Evolutionary conservation across 305 asterid genomes (phyloP).

Genomic region (Solanum hybrid): DNA sequence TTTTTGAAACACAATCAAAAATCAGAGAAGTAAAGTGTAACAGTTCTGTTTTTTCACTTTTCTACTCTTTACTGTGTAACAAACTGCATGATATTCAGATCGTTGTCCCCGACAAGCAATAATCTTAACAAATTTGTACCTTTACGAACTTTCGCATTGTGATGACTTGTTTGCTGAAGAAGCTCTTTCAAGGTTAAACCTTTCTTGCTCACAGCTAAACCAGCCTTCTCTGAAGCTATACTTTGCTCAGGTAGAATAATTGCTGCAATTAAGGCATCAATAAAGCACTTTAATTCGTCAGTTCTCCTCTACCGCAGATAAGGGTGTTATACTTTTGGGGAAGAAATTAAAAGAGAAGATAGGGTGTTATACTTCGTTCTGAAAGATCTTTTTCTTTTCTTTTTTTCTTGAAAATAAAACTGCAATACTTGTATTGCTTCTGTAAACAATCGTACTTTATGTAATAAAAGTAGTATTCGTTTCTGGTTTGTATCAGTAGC

Average conservation of each 20-base stretch:
- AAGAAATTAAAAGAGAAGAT: not conserved
- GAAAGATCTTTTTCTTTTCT: not conserved
- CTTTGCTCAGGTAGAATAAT: constrained; percentile 93
- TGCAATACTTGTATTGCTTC: not conserved
- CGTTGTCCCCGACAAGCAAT: not conserved
- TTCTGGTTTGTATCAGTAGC: not conserved
- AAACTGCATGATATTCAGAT: not conserved
- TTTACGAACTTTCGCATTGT: constrained; percentile 88
- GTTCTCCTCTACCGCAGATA: not conserved
- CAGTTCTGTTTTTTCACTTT: not conserved
- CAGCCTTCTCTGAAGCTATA: constrained; percentile 71
- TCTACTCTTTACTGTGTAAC: not conserved
- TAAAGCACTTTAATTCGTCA: not conserved
- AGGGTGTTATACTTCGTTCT: not conserved
- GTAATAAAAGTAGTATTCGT: not conserved
- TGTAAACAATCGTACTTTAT: not conserved
- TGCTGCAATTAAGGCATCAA: constrained; percentile 21
- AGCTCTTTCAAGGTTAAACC: constrained; percentile 93
- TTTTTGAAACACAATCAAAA: not conserved
- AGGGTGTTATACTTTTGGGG: not conserved
- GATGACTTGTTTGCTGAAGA: constrained; percentile 91
- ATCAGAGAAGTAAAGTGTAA: not conserved
- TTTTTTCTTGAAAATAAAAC: not conserved
- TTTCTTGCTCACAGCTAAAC: constrained; percentile 76
- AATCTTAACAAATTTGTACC: constrained; percentile 24